A percentile compares a stretch with the other conserved stretches of the same genome.
phyloP scores from a whole-genome alignment of 1,284 basidiomycete species.

The Naganishia cerealis region DNA sequence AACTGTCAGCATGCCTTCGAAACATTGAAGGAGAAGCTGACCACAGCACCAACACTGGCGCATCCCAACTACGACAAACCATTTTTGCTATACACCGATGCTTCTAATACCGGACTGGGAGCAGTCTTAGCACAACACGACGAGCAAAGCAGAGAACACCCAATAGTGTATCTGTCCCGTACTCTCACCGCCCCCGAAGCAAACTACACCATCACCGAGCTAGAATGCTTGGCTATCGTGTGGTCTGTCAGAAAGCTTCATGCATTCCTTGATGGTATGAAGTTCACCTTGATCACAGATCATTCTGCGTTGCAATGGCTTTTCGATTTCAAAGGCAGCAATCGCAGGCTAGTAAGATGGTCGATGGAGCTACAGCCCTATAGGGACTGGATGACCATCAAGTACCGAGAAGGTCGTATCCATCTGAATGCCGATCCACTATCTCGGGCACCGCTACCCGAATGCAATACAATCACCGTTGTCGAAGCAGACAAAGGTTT shows the following conservation, averaged over 20 bases:
- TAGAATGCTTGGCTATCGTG: too few relatives aligned
- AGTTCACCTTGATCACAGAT: too few relatives aligned
- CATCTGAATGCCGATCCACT: conserved; percentile 27
- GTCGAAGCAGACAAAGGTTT: too few relatives aligned
- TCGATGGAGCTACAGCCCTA: conserved; percentile 29
- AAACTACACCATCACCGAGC: conserved; percentile 30
- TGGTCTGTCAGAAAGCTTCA: too few relatives aligned
- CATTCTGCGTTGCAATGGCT: too few relatives aligned
- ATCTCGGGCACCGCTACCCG: conserved; percentile 15
- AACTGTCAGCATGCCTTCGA: conserved; percentile 10
- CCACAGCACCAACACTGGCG: too few relatives aligned
- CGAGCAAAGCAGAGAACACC: conserved; percentile 19
- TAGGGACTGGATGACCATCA: conserved; percentile 22
- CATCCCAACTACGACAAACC: too few relatives aligned
- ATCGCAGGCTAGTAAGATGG: conserved; percentile 23
- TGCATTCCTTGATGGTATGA: too few relatives aligned
- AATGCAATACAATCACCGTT: neutral
- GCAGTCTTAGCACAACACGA: conserved; percentile 14
- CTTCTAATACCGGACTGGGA: conserved; percentile 18
- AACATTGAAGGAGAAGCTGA: too few relatives aligned
- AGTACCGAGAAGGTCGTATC: conserved; percentile 13
- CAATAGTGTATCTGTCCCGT: conserved; percentile 20
- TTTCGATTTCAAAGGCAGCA: too few relatives aligned
- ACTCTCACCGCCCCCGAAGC: conserved; percentile 8
- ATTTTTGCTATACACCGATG: too few relatives aligned